phyloP scores from a whole-genome alignment of 2,329 filamentous ascomycete species.

The Pezicula neosporulosa region DNA sequence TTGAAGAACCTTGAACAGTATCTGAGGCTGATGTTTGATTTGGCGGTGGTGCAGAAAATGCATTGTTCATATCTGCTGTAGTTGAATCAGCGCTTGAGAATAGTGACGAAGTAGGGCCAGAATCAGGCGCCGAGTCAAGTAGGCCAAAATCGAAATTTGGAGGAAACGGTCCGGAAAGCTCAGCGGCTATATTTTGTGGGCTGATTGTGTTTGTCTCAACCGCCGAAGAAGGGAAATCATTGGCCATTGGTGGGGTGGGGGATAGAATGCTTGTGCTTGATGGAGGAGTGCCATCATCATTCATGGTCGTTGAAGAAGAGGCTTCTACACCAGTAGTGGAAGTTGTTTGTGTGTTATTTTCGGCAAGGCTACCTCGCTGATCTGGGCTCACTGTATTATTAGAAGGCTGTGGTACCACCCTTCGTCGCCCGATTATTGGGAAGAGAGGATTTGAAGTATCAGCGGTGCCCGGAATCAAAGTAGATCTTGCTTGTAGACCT shows the following conservation, averaged over 20 bases:
- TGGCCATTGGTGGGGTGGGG: too few relatives aligned
- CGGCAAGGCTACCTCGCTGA: constrained; percentile 14
- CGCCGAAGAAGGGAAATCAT: too few relatives aligned
- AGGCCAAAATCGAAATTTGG: too few relatives aligned
- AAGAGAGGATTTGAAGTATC: constrained; percentile 12
- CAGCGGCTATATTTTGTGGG: too few relatives aligned
- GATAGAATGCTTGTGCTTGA: constrained; percentile 21
- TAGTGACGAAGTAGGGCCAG: too few relatives aligned
- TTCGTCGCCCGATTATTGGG: not conserved
- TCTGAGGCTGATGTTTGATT: constrained; percentile 1
- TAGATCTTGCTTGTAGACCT: constrained; percentile 12
- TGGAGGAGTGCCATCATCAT: constrained; percentile 19
- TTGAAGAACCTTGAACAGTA: not conserved
- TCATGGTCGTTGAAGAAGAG: constrained; percentile 17
- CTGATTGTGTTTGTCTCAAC: too few relatives aligned
- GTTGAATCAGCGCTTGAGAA: too few relatives aligned
- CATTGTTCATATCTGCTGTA: too few relatives aligned
- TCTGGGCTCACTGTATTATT: constrained; percentile 23
- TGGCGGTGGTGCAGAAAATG: not conserved
- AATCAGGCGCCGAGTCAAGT: too few relatives aligned
- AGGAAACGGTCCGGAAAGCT: too few relatives aligned
- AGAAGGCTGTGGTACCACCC: constrained; percentile 8
- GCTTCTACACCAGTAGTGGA: constrained; percentile 8
- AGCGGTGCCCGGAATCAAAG: constrained; percentile 16
- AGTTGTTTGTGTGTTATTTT: constrained; percentile 18